Evolutionary conservation across 345 rosid species (phyloP).

Genomic region (Eucalyptus leucophloia): DNA sequence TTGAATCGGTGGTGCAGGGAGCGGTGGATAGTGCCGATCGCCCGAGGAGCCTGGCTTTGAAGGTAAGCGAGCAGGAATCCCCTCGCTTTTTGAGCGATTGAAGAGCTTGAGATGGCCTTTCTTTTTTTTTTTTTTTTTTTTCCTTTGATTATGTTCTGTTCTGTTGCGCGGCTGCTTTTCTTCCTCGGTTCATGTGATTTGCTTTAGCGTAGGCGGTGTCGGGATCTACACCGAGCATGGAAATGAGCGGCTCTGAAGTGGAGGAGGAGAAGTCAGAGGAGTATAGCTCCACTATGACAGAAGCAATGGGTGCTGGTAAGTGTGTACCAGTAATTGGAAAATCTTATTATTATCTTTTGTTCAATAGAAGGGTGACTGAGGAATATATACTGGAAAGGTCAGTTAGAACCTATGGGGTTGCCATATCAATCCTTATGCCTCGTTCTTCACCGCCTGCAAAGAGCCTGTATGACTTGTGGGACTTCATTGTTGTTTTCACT

Average conservation of each 20-base stretch:
- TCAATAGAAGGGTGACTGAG: neutral
- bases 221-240: constrained; percentile 47
- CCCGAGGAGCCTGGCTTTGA: constrained; percentile 11
- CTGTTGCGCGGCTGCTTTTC: neutral
- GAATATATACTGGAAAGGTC: neutral
- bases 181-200: neutral
- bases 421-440: neutral
- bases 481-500: neutral
- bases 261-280: constrained; percentile 57
- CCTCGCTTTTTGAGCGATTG: neutral
- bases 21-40: constrained; percentile 14
- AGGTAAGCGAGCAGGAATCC: constrained; percentile 24
- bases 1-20: constrained; percentile 21
- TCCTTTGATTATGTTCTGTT: neutral
- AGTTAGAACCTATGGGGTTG: neutral
- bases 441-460: neutral
- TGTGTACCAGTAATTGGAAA: neutral
- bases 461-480: neutral
- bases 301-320: constrained; percentile 98
- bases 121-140: neutral
- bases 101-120: neutral
- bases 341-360: rapidly evolving
- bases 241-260: constrained; percentile 29
- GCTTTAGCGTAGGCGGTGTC: constrained; percentile 38
- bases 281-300: constrained; percentile 86